Evolutionary conservation across 345 rosid genomes (phyloP), one percentile per base, ranked within the genome.

Genomic region (Sisymbrium altissimum): DNA sequence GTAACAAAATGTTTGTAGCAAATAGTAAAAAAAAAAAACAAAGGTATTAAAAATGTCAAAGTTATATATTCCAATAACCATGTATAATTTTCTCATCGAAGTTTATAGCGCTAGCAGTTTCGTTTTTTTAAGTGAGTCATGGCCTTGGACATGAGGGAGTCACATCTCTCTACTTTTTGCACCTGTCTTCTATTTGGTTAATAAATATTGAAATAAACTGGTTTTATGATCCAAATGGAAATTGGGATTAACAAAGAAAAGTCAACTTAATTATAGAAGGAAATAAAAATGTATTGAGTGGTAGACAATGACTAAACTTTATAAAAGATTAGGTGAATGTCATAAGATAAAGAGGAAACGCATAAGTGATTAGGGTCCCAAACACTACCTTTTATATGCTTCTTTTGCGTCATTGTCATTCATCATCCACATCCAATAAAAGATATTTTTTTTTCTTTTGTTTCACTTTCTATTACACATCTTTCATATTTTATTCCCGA

Each of bases 291-390:
- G 49, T 15, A 73, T 65, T 6, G 71, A 36, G 70, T 43, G 77
- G 77, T 53, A 65, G 71, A 73, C 61, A 66, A 46, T 9, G 43
- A 46, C 60, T 18, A 6, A 66, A 66, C 72, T 66, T 74, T 74
- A 66, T 43, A 55, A 55, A 64, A 73, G 65, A 73, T 64, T 64
- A 73, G 73, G 67, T 67, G 66, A 67, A 39, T 57, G 78, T 38
- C 72, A 57, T 57, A 46, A 64, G 71, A 55, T 36, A 73, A 73
- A 66, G 67, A n/a, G 33, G 45, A 73, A 54, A 74, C 36, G 64
- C 70, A 57, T 36, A 18, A 32, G 66, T 57, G 72, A 46, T 66
- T 46, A 56, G 66, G 59, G 76, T 1, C 53, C 78, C 77, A 32
- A 48, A 33, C 60, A 65, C 44, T 4, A 44, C 58, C 64, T 63